A percentile compares a stretch with the other conserved stretches of the same genome.
Conservation (phyloP, 768 basidiomycete species). For the Auricularia auricula-judae region DNA sequence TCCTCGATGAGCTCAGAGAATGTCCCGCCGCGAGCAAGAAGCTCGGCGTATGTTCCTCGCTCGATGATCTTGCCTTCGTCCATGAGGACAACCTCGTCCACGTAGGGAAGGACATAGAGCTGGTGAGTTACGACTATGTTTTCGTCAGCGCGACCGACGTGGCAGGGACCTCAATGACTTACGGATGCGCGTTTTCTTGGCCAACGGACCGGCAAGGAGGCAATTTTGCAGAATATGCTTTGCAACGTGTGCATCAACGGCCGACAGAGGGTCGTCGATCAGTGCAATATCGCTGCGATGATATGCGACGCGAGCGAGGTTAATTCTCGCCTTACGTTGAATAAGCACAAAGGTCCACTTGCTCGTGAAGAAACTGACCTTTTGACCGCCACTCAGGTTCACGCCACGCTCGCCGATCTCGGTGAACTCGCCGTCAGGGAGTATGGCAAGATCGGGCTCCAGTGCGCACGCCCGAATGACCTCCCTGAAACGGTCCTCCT, state of each 20-base stretch:
- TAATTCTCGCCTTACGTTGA: conserved; percentile 41
- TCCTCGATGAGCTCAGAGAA: conserved; percentile 47
- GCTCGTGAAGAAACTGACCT: conserved; percentile 30
- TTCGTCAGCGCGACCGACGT: background rate
- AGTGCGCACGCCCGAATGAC: conserved; percentile 58
- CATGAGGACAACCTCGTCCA: conserved; percentile 55
- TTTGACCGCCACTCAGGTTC: conserved; percentile 58
- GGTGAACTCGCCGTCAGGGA: conserved; percentile 58
- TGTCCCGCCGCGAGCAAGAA: conserved; percentile 30
- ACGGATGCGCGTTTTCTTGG: conserved; percentile 42
- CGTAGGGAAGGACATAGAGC: conserved; percentile 43
- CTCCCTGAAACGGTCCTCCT: conserved; percentile 48
- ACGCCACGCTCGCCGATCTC: conserved; percentile 74
- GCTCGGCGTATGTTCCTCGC: conserved; percentile 49
- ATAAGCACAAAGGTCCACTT: conserved; percentile 12
- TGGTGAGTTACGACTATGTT: conserved; percentile 42
- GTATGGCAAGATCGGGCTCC: conserved; percentile 56
- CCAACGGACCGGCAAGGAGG: conserved; percentile 40
- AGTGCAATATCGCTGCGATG: conserved; percentile 61
- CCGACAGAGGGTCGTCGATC: conserved; percentile 72
- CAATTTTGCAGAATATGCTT: conserved; percentile 58
- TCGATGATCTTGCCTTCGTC: conserved; percentile 49
- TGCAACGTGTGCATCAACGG: conserved; percentile 69
- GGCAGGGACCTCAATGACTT: background rate
- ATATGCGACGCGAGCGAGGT: conserved; percentile 68